Percentiles rank a stretch among this genome's conserved stretches.
These are phyloP conservation scores for Stellera chamaejasme DNA, from an alignment of 345 rosid species.

Conservation along the genomic window DNA sequence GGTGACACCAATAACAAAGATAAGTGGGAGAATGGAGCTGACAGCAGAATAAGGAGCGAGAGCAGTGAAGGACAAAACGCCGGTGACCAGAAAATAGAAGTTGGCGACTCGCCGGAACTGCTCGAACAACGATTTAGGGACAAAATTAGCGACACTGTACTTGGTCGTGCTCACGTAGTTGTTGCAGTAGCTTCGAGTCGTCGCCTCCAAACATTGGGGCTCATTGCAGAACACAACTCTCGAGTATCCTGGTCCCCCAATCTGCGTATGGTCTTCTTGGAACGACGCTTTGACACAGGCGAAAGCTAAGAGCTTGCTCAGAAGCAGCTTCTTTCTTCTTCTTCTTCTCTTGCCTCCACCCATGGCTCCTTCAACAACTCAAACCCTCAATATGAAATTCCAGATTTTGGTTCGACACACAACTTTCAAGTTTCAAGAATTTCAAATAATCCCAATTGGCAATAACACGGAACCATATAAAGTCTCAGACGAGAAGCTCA, in stretches of 20 bases:
- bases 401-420: background rate
- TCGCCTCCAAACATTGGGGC: slow-evolving; percentile 57
- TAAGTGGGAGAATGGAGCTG: slow-evolving; percentile 65
- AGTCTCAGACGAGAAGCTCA: slow-evolving; percentile 13
- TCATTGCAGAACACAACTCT: slow-evolving; percentile 77
- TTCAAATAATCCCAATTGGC: background rate
- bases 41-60: slow-evolving; percentile 70
- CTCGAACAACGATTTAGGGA: slow-evolving; percentile 93
- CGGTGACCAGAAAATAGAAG: slow-evolving; percentile 71
- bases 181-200: slow-evolving; percentile 30
- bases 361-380: slow-evolving; percentile 26
- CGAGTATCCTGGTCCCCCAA: slow-evolving; percentile 83
- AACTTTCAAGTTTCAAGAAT: slow-evolving; percentile 1
- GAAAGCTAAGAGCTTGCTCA: slow-evolving; percentile 73
- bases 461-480: slow-evolving; percentile 9
- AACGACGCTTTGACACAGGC: slow-evolving; percentile 48
- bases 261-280: slow-evolving; percentile 61
- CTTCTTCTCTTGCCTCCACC: slow-evolving; percentile 21
- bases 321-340: slow-evolving; percentile 36
- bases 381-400: background rate
- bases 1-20: slow-evolving; percentile 66
- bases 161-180: slow-evolving; percentile 77
- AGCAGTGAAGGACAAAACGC: slow-evolving; percentile 60
- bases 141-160: slow-evolving; percentile 65
- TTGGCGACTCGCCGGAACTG: slow-evolving; percentile 96